Evolutionary conservation across 192 early-diverging fungal species (phyloP).

Genomic region (Backusella westeae): DNA sequence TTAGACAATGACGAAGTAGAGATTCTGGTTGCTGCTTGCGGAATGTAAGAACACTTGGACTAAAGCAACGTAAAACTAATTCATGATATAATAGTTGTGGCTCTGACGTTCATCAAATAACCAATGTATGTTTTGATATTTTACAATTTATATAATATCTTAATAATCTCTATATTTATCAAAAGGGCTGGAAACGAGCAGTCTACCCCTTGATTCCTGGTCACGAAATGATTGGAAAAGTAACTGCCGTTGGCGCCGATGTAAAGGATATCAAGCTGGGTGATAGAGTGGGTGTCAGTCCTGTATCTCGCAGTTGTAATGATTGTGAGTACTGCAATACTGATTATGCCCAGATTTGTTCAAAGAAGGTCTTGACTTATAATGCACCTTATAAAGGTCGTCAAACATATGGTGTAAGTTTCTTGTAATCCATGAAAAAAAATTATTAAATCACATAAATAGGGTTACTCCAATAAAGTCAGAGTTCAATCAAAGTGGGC

Average conservation of each 20-base stretch:
- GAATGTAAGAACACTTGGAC: slow-evolving; percentile 34
- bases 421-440: neutral
- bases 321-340: slow-evolving; percentile 35
- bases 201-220: slow-evolving; percentile 46
- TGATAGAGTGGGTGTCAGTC: slow-evolving; percentile 47
- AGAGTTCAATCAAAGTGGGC: slow-evolving; percentile 57
- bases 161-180: slow-evolving; percentile 7
- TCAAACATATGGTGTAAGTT: slow-evolving; percentile 42
- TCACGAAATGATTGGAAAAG: slow-evolving; percentile 55
- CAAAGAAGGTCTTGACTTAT: slow-evolving; percentile 50
- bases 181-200: slow-evolving; percentile 31
- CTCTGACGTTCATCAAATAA: slow-evolving; percentile 71
- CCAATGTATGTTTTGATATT: slow-evolving; percentile 53
- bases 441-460: neutral
- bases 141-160: slow-evolving; percentile 16
- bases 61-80: neutral
- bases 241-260: slow-evolving; percentile 36
- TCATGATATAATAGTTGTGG: slow-evolving; percentile 57
- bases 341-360: slow-evolving; percentile 34
- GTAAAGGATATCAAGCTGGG: slow-evolving; percentile 37
- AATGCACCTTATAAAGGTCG: slow-evolving; percentile 54
- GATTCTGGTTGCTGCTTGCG: slow-evolving; percentile 44
- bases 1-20: slow-evolving; percentile 47
- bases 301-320: slow-evolving; percentile 26
- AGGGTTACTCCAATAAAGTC: slow-evolving; percentile 60